Conservation (phyloP, 1,284 basidiomycete genomes). For the Rugosomyces carneus region DNA sequence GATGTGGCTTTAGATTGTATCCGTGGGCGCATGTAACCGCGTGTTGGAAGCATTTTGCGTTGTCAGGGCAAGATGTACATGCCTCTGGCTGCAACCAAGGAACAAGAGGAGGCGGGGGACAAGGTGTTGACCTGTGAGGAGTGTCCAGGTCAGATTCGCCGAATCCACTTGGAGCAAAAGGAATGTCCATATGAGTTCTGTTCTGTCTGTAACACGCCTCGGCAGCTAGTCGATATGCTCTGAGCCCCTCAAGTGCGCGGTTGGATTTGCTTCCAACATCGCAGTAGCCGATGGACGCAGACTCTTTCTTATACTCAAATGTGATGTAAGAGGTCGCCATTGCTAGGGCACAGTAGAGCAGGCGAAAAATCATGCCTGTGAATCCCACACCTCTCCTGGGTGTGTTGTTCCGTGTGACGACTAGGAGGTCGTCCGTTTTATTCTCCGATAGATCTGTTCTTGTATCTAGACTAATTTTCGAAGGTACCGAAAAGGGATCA, state of each 20-base stretch:
- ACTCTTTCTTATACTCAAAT: constrained; percentile 58
- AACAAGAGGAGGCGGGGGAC: constrained; percentile 48
- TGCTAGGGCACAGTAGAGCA: constrained; percentile 21
- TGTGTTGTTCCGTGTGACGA: constrained; percentile 1
- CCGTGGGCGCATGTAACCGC: constrained; percentile 69
- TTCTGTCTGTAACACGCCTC: constrained; percentile 58
- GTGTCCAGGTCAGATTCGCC: constrained; percentile 22
- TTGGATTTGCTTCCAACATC: constrained; percentile 65
- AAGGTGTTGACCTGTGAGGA: constrained; percentile 27
- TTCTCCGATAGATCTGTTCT: constrained; percentile 13
- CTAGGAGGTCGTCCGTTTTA: not conserved
- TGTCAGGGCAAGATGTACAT: constrained; percentile 84
- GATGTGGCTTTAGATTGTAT: constrained; percentile 64
- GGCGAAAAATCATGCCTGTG: constrained; percentile 25
- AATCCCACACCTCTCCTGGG: constrained; percentile 10
- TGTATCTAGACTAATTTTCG: constrained; percentile 13
- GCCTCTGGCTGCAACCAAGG: constrained; percentile 57
- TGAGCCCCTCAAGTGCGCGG: constrained; percentile 44
- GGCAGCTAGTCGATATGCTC: constrained; percentile 39
- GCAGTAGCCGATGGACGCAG: constrained; percentile 78
- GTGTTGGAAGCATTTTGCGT: constrained; percentile 67
- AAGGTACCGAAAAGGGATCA: constrained; percentile 12
- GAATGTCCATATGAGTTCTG: constrained; percentile 29
- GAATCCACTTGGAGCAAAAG: constrained; percentile 11
- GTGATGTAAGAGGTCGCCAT: constrained; percentile 22